Conservation (phyloP, 768 basidiomycete genomes). For the Panus rudis region DNA sequence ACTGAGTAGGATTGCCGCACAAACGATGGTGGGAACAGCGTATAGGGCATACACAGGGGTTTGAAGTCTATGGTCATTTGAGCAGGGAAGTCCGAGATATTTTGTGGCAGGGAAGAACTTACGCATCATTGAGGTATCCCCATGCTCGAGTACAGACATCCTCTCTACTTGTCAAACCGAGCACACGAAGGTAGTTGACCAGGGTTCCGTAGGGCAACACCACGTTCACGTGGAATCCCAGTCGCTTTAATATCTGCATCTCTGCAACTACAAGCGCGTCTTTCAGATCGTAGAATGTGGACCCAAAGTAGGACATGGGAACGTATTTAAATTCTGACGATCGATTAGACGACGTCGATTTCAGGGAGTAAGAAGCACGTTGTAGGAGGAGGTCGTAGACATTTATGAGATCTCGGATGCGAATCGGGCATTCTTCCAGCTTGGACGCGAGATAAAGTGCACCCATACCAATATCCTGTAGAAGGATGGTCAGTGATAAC, state of each 20-base stretch:
- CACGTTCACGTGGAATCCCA: constrained; percentile 93
- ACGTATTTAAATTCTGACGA: constrained; percentile 49
- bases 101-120: too few relatives aligned
- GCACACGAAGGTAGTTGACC: constrained; percentile 87
- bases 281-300: constrained; percentile 89
- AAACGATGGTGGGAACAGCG: constrained; percentile 83
- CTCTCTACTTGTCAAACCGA: constrained; percentile 72
- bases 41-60: constrained; percentile 90
- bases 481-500: not conserved
- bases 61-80: constrained; percentile 58
- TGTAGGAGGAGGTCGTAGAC: constrained; percentile 87
- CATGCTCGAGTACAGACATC: constrained; percentile 75
- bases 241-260: constrained; percentile 94
- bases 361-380: constrained; percentile 47
- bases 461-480: constrained; percentile 48
- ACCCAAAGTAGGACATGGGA: constrained; percentile 86
- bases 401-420: constrained; percentile 93
- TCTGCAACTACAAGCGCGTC: constrained; percentile 91
- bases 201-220: constrained; percentile 91
- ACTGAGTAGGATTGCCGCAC: constrained; percentile 81
- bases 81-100: not conserved
- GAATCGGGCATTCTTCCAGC: constrained; percentile 84
- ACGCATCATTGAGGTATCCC: constrained; percentile 97
- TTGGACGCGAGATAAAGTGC: constrained; percentile 57
- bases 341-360: constrained; percentile 29